Percentiles rank a stretch among this genome's conserved stretches.
phyloP scores from a whole-genome alignment of 139 green algal species.

The Tetraselmis striata region DNA sequence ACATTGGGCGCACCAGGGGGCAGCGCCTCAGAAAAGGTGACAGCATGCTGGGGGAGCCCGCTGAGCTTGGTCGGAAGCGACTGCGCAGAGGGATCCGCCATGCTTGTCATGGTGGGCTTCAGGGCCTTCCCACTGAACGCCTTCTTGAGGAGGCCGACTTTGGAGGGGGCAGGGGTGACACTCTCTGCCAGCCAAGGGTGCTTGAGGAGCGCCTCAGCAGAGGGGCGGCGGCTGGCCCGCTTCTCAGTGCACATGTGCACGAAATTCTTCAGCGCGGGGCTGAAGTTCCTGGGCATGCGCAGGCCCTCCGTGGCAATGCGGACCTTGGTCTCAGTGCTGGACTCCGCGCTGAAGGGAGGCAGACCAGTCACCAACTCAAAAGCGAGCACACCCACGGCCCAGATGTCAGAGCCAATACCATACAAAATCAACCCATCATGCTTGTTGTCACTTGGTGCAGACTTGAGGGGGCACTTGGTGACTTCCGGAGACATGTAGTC shows the following conservation, averaged over 20 bases:
- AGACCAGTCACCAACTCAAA: slow-evolving; percentile 34
- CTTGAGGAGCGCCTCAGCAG: background rate
- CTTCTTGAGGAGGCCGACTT: background rate
- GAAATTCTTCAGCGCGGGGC: background rate
- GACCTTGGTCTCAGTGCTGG: background rate
- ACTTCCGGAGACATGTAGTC: slow-evolving; percentile 2
- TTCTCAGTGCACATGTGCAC: background rate
- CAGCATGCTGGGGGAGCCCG: background rate
- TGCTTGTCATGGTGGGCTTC: background rate
- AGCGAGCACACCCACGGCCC: slow-evolving; percentile 28
- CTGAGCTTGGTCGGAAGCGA: background rate
- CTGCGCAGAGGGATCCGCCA: background rate
- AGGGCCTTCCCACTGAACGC: background rate
- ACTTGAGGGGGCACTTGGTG: slow-evolving; percentile 9
- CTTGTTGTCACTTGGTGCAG: background rate
- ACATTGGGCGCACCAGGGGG: background rate
- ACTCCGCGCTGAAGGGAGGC: slow-evolving; percentile 27
- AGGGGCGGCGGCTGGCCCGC: background rate
- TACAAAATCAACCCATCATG: background rate
- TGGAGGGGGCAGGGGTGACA: background rate
- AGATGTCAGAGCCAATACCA: slow-evolving; percentile 16
- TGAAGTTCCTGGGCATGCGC: background rate
- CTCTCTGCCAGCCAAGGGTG: background rate
- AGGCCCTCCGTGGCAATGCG: slow-evolving; percentile 11
- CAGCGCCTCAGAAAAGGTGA: background rate